Evolutionary conservation across 176 grass and related monocot species (phyloP).

Genomic region (Tillandsia fasciculata): DNA sequence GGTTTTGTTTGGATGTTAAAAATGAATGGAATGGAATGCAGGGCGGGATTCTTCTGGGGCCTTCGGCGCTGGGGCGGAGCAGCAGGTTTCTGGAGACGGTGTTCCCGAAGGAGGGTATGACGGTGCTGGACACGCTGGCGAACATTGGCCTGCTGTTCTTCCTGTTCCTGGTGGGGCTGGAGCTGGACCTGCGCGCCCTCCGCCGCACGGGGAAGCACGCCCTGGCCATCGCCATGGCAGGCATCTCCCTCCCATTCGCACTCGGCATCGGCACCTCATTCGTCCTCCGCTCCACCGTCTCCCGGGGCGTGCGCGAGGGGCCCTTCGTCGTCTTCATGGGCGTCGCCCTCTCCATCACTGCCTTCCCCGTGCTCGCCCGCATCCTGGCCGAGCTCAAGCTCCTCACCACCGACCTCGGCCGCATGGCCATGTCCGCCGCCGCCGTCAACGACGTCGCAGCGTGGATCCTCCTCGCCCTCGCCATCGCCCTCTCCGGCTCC

Average conservation of each 20-base stretch:
- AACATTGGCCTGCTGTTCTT: conserved; percentile 12
- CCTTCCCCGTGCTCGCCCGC: conserved; percentile 27
- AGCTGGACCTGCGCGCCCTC: not conserved
- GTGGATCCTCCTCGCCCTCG: conserved; percentile 27
- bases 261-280: not conserved
- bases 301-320: conserved; percentile 9
- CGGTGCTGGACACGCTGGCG: conserved; percentile 7
- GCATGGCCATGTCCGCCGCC: conserved; percentile 34
- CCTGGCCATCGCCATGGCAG: not conserved
- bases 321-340: conserved; percentile 36
- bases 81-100: not conserved
- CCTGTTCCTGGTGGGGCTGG: conserved; percentile 14
- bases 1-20: too few relatives aligned
- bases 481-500: conserved; percentile 23
- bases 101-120: conserved; percentile 11
- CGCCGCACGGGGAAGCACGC: not conserved
- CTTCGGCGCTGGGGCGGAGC: conserved; percentile 9
- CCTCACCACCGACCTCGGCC: conserved; percentile 30
- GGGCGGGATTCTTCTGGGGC: conserved; percentile 8
- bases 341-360: conserved; percentile 29
- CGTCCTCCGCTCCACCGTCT: conserved; percentile 22
- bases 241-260: not conserved
- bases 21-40: not conserved
- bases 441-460: conserved; percentile 31
- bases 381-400: conserved; percentile 31